These are phyloP conservation scores for Amorphotheca resinae DNA, from an alignment of 495 filamentous ascomycete genomes.

Conservation along the genomic window DNA sequence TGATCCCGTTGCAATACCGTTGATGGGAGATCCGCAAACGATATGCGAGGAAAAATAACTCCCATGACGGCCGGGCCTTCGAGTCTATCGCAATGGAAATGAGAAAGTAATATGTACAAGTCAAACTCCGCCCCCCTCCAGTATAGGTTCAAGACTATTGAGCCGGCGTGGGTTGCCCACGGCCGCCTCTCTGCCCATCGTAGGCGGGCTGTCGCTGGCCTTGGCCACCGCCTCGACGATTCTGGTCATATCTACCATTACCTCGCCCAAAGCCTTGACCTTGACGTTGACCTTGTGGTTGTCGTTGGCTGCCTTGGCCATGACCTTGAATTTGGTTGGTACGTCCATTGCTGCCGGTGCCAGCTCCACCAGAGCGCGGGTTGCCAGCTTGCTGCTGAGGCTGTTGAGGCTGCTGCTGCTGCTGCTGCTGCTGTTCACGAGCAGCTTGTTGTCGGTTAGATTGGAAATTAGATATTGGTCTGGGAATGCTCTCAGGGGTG, in stretches of 20 bases:
- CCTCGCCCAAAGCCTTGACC: constrained; percentile 14
- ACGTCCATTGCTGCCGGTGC: constrained; percentile 13
- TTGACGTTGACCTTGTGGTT: constrained; percentile 22
- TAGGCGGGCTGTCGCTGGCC: constrained; percentile 27
- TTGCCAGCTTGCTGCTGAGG: constrained; percentile 20
- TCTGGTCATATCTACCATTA: constrained; percentile 26
- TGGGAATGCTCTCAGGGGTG: constrained; percentile 84
- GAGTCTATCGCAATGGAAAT: constrained; percentile 17
- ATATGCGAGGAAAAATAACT: constrained; percentile 8
- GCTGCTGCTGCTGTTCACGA: constrained; percentile 22
- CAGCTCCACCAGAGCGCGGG: constrained; percentile 11
- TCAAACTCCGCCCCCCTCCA: constrained; percentile 7
- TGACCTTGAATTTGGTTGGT: constrained; percentile 18
- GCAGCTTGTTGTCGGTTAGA: constrained; percentile 15
- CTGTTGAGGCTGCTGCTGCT: too few relatives aligned
- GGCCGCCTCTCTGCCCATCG: constrained; percentile 30
- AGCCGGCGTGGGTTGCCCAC: constrained; percentile 24
- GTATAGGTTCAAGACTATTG: constrained; percentile 14
- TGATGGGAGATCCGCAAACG: neutral
- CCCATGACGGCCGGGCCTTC: constrained; percentile 7
- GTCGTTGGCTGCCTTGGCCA: constrained; percentile 30
- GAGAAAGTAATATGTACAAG: constrained; percentile 22
- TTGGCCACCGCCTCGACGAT: constrained; percentile 24
- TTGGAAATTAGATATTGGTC: constrained; percentile 45
- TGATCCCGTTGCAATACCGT: neutral